Conservation (phyloP, 768 basidiomycete genomes). For the Boletus rex-veris region DNA sequence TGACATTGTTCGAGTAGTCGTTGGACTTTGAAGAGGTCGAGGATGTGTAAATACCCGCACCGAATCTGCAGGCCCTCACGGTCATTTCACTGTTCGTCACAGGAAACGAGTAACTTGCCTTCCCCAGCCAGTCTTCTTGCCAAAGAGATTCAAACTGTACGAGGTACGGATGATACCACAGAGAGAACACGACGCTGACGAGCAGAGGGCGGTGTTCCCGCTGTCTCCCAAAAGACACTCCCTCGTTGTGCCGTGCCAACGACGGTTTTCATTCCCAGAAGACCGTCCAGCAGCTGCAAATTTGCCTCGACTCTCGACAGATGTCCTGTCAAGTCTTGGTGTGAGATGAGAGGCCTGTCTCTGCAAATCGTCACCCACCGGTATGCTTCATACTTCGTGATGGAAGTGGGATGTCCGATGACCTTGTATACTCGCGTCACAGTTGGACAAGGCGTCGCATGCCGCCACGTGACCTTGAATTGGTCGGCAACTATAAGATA, state of each 20-base stretch:
- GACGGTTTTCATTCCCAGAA: constrained; percentile 67
- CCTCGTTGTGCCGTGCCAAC: constrained; percentile 72
- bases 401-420: constrained; percentile 43
- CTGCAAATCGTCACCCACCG: constrained; percentile 36
- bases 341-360: not conserved
- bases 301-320: constrained; percentile 58
- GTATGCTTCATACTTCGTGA: constrained; percentile 59
- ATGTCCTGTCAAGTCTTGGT: constrained; percentile 34
- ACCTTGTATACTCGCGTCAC: constrained; percentile 67
- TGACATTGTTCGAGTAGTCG: constrained; percentile 63
- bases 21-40: constrained; percentile 81
- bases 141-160: constrained; percentile 58
- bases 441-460: constrained; percentile 52
- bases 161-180: constrained; percentile 64
- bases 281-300: constrained; percentile 53
- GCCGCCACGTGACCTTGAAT: constrained; percentile 69
- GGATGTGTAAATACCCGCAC: constrained; percentile 69
- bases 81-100: constrained; percentile 1
- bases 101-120: constrained; percentile 37
- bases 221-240: constrained; percentile 63
- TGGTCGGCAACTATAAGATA: constrained; percentile 56
- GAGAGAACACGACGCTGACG: constrained; percentile 55
- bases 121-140: constrained; percentile 72
- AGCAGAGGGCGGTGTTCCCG: constrained; percentile 49
- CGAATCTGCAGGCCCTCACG: constrained; percentile 44